Percentiles rank a stretch among this genome's conserved stretches.
phyloP scores from a whole-genome alignment of 108 stramenopile species.

The Pseudonitzschia delicatissima region DNA sequence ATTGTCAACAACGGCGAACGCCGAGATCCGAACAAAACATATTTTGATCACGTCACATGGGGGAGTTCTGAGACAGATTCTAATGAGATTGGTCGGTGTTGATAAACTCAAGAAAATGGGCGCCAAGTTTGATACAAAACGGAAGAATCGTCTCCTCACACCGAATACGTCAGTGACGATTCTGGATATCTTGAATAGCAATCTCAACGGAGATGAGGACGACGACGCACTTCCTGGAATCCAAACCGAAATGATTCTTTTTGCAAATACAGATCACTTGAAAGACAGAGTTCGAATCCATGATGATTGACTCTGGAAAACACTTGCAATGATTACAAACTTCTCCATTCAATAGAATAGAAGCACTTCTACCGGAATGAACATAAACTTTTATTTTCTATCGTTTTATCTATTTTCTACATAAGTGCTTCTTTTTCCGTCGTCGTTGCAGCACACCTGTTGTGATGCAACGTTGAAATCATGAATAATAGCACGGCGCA shows the following conservation, averaged over 20 bases:
- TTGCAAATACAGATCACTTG: slow-evolving; percentile 3
- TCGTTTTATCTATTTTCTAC: too few species aligned
- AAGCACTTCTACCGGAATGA: too few species aligned
- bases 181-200: slow-evolving; percentile 15
- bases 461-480: too few species aligned
- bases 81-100: slow-evolving; percentile 37
- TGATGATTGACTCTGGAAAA: not conserved
- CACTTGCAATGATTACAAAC: too few species aligned
- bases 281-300: not conserved
- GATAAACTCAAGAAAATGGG: slow-evolving; percentile 22
- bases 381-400: too few species aligned
- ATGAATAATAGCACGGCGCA: too few species aligned
- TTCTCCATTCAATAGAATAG: too few species aligned
- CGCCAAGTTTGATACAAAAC: slow-evolving; percentile 1
- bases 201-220: too few species aligned
- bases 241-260: not conserved
- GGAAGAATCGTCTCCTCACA: slow-evolving; percentile 18
- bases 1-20: not conserved
- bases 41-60: slow-evolving; percentile 55
- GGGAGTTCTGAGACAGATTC: slow-evolving; percentile 45
- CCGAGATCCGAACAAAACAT: slow-evolving; percentile 20
- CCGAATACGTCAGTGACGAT: slow-evolving; percentile 33
- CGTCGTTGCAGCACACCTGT: too few species aligned
- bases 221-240: not conserved
- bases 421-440: too few species aligned